Conservation (phyloP, 345 rosid species). For the Conringia planisiliqua region DNA sequence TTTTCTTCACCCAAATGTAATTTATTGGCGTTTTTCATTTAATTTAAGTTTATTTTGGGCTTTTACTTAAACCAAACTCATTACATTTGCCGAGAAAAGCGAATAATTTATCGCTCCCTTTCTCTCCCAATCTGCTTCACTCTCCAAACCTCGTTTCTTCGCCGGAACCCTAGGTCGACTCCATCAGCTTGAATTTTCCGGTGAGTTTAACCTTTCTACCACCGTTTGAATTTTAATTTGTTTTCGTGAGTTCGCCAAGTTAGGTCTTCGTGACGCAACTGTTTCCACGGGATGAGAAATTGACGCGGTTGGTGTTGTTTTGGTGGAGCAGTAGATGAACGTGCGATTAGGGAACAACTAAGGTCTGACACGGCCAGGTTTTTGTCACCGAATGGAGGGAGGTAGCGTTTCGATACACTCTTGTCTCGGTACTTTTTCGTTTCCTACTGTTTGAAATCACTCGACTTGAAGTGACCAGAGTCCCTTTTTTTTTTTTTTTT, state of each 20-base stretch:
- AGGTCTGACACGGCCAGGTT: constrained; percentile 53
- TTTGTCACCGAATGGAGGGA: constrained; percentile 99
- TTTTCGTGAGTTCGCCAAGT: neutral
- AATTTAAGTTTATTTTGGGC: neutral
- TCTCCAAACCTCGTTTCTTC: constrained; percentile 34
- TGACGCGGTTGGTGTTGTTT: constrained; percentile 8
- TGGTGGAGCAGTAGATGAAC: constrained; percentile 51
- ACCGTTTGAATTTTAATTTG: neutral
- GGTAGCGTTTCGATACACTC: constrained; percentile 96
- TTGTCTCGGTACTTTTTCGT: constrained; percentile 77
- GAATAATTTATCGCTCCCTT: constrained; percentile 20
- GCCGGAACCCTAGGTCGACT: constrained; percentile 80
- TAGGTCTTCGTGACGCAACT: neutral
- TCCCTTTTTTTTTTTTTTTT: neutral
- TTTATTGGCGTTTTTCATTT: neutral
- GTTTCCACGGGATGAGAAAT: neutral
- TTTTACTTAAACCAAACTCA: constrained; percentile 19
- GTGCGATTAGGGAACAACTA: constrained; percentile 53
- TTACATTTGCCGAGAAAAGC: constrained; percentile 23
- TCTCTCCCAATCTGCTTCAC: constrained; percentile 22
- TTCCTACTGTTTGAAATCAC: constrained; percentile 42
- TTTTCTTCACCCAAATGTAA: neutral
- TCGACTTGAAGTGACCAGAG: constrained; percentile 20
- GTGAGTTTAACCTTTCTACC: constrained; percentile 37
- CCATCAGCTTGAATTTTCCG: constrained; percentile 46